A percentile compares a stretch with the other conserved stretches of the same genome.
These are phyloP conservation scores for Candida insectorum DNA, from an alignment of 805 yeast species.

Conservation along the genomic window DNA sequence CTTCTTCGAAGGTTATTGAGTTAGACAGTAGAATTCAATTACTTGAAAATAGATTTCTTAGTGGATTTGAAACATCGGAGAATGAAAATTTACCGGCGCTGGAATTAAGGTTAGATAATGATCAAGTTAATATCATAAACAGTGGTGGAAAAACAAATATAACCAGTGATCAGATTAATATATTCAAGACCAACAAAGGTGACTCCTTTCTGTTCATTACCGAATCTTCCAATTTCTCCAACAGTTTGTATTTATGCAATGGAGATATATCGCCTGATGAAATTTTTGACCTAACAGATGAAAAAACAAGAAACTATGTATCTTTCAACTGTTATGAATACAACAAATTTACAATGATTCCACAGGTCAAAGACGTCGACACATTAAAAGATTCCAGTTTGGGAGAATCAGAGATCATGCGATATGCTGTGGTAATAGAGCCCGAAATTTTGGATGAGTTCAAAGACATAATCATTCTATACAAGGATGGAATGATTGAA, in stretches of 20 bases:
- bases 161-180: no score
- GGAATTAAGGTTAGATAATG: no score
- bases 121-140: no score
- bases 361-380: conserved; percentile 4
- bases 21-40: conserved; percentile 56
- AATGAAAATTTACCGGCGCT: no score
- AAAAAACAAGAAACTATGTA: conserved; percentile 1
- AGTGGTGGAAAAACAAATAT: no score
- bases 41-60: conserved; percentile 43
- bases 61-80: conserved; percentile 61
- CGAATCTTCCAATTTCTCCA: no score
- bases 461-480: neutral
- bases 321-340: conserved; percentile 4
- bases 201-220: no score
- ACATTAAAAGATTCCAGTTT: conserved; percentile 6
- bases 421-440: conserved; percentile 4
- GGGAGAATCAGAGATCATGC: conserved; percentile 3
- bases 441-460: conserved; percentile 1
- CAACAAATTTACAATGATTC: conserved; percentile 4
- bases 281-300: conserved; percentile 1
- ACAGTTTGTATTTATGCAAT: conserved; percentile 3
- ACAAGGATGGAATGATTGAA: conserved; percentile 3
- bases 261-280: conserved; percentile 1
- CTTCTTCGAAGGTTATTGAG: conserved; percentile 48
- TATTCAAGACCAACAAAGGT: no score